Evolutionary conservation across 2,329 filamentous ascomycete genomes (phyloP).

Genomic region (Hymenotorrendiella dingleyae): DNA sequence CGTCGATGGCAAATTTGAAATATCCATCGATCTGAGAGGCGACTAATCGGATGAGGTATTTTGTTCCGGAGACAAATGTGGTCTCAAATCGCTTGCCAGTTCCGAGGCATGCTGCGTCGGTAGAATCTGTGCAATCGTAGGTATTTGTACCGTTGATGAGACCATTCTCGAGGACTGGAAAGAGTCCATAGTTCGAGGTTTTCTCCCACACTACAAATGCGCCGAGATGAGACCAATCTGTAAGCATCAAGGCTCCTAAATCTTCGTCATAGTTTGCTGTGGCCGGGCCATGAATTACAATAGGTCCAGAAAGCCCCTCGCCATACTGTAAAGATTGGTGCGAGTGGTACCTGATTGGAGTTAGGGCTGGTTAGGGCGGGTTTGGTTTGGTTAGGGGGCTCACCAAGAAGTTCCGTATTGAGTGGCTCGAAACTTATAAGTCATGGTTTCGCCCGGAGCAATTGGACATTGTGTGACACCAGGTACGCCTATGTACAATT

Average conservation of each 20-base stretch:
- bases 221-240: conserved; percentile 15
- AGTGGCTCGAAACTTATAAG: conserved; percentile 14
- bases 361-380: conserved; percentile 33
- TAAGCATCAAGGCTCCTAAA: conserved; percentile 39
- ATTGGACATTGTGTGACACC: conserved; percentile 7
- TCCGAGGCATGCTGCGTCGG: conserved; percentile 7
- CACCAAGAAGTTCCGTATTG: conserved; percentile 44
- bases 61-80: conserved; percentile 9
- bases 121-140: background rate
- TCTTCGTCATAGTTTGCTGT: conserved; percentile 54
- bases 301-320: conserved; percentile 29
- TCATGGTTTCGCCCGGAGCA: conserved; percentile 2
- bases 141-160: conserved; percentile 15
- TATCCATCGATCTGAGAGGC: conserved; percentile 38
- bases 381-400: conserved; percentile 29
- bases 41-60: conserved; percentile 40
- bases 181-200: conserved; percentile 13
- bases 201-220: conserved; percentile 16
- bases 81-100: background rate
- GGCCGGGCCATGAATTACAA: conserved; percentile 55
- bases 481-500: conserved; percentile 14
- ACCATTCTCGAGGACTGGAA: conserved; percentile 19
- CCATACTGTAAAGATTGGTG: conserved; percentile 4
- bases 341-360: conserved; percentile 44
- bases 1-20: conserved; percentile 42